Base-by-base conservation (phyloP, 768 basidiomycete genomes). In the Tricholoma furcatifolium region DNA sequence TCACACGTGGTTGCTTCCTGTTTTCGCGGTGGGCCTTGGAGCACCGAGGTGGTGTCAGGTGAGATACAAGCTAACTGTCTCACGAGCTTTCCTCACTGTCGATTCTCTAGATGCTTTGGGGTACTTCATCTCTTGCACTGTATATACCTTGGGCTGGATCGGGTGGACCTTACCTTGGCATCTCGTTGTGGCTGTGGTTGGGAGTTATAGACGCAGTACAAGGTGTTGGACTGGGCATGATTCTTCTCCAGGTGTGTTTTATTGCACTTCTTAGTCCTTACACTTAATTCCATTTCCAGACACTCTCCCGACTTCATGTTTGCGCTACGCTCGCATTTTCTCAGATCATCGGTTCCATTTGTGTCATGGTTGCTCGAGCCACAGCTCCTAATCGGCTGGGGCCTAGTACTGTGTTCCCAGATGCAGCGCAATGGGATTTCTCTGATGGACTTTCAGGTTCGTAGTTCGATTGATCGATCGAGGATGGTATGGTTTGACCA, bases 1-100 rank as follows among this genome's bases (percentile, higher is more conserved):
- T 10, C 94, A 97, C 65, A 97, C 94, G 8, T 97, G 94, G 94
- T 74, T 97, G 17, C 74, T 97, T 36, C 92, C 94, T 42, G 91
- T 97, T 7, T 97, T 97, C 63, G 94, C 94, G 6, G 93, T 97
- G 44, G 94, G 94, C 63, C 80, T 97, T 49, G 94, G 94, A 40
- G 91, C 92, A 24, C 94, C 94, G 10, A 73, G 91, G 63, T 97
- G 94, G 94, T 96, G 94, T 76, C 94, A 96, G 75, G 85, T 85
- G 65, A 43, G 65, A 43, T 36, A 18, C 36, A 38, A 38, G 60
- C 45, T 23, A n/a, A 21, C 45, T 20, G 31, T 40, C 21, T 55
- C 18, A 36, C 3, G 12, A 9, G 36, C 11, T 6, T 35, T 15
- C 17, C 42, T 24, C 24, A 23, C n/a, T 18, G 11, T 24, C 15